A percentile compares a stretch with the other conserved stretches of the same genome.
These are phyloP conservation scores for Apiotrichum sp. DNA, from an alignment of 1,284 basidiomycete genomes.

Conservation along the genomic window DNA sequence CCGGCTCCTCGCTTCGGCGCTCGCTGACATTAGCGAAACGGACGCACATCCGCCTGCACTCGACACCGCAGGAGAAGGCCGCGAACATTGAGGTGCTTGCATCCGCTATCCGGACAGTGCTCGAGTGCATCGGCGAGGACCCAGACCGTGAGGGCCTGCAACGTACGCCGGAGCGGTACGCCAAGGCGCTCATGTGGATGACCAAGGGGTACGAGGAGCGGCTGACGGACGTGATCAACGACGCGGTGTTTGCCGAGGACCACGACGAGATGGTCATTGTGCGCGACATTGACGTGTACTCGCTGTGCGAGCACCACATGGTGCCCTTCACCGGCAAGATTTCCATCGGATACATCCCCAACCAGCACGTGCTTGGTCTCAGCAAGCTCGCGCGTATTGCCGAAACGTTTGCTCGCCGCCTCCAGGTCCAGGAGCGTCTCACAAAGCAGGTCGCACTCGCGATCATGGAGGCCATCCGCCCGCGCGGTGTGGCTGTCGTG, in stretches of 20 bases:
- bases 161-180: constrained; percentile 91
- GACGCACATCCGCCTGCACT: constrained; percentile 74
- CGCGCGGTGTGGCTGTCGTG: constrained; percentile 96
- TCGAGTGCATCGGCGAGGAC: constrained; percentile 98
- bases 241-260: constrained; percentile 97
- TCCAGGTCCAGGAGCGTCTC: constrained; percentile 96
- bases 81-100: constrained; percentile 72
- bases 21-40: constrained; percentile 64
- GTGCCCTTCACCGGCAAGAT: constrained; percentile 97
- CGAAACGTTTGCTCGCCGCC: constrained; percentile 89
- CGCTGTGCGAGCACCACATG: constrained; percentile 96
- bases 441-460: constrained; percentile 97
- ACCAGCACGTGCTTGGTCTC: constrained; percentile 89
- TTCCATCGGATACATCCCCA: constrained; percentile 89
- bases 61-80: constrained; percentile 64
- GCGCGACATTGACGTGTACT: constrained; percentile 93
- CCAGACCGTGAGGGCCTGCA: constrained; percentile 86
- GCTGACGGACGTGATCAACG: constrained; percentile 91
- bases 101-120: constrained; percentile 78
- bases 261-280: constrained; percentile 99
- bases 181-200: constrained; percentile 98
- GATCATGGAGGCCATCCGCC: constrained; percentile 93
- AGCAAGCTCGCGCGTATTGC: constrained; percentile 96
- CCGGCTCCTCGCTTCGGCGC: background rate
- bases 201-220: constrained; percentile 97